These are phyloP conservation scores for Schizochytrium sp. DNA, from an alignment of 108 stramenopile species.

Conservation along the genomic window DNA sequence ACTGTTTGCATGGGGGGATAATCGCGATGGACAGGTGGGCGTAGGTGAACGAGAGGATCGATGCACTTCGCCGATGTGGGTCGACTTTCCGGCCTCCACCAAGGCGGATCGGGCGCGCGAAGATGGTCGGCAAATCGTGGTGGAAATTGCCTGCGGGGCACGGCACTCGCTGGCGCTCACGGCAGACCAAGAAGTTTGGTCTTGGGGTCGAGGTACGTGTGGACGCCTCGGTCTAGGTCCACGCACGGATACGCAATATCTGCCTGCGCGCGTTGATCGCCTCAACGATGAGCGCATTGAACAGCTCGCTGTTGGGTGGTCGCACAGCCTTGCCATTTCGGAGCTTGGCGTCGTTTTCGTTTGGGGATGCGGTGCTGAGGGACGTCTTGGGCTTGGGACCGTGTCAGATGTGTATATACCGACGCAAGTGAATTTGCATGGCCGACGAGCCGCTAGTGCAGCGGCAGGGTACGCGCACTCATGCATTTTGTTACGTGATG, in stretches of 20 bases:
- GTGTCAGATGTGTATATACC: neutral
- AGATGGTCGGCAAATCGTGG: neutral
- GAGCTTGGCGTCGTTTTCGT: neutral
- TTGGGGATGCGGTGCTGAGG: neutral
- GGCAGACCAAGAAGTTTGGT: neutral
- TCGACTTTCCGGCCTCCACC: neutral
- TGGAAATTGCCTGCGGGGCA: neutral
- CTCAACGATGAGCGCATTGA: neutral
- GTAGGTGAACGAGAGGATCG: neutral
- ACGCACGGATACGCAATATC: neutral
- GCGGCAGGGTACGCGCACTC: slow-evolving; percentile 9
- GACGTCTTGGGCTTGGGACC: neutral
- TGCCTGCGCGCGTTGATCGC: neutral
- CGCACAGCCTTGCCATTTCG: neutral
- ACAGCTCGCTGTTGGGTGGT: neutral
- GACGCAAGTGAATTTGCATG: neutral
- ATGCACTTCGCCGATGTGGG: neutral
- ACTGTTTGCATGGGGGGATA: neutral
- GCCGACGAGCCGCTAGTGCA: neutral
- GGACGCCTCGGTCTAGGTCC: neutral
- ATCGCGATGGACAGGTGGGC: neutral
- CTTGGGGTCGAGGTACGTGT: neutral
- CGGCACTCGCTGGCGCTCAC: neutral
- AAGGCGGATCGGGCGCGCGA: neutral
- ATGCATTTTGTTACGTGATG: neutral